phyloP scores from a whole-genome alignment of 106 monocot genomes.

The Acorus gramineus region DNA sequence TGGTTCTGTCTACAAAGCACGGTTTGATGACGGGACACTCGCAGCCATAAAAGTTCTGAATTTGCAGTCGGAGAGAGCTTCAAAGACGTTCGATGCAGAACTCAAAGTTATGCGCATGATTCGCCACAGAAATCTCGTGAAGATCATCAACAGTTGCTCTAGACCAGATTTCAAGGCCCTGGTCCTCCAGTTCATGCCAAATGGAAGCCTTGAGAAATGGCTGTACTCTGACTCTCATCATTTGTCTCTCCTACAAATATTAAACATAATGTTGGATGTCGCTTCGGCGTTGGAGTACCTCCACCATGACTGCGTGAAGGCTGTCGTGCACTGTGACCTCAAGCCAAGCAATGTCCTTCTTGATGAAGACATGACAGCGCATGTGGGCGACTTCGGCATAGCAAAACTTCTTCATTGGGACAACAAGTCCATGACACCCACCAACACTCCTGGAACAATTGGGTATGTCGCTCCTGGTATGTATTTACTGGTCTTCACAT shows the following conservation, averaged over 20 bases:
- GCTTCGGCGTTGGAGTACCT: conserved; percentile 17
- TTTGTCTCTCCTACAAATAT: conserved; percentile 15
- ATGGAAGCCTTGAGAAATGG: conserved; percentile 19
- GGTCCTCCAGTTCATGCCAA: conserved; percentile 18
- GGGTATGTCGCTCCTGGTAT: conserved; percentile 22
- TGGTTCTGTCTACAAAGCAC: conserved; percentile 10
- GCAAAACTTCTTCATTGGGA: conserved; percentile 7
- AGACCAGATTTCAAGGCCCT: conserved; percentile 19
- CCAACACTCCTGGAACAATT: conserved; percentile 4
- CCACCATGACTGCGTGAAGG: conserved; percentile 9
- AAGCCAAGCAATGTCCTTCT: background rate
- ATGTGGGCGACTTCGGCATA: conserved; percentile 14
- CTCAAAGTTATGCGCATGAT: conserved; percentile 8
- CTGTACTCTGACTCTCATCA: conserved; percentile 8
- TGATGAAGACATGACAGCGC: conserved; percentile 10
- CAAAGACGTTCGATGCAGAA: conserved; percentile 15
- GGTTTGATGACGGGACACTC: conserved; percentile 3
- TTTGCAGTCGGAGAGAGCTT: conserved; percentile 3
- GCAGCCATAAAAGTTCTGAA: conserved; percentile 16
- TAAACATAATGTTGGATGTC: conserved; percentile 14
- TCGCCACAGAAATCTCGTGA: conserved; percentile 18
- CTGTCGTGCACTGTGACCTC: conserved; percentile 10
- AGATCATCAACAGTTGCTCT: conserved; percentile 14
- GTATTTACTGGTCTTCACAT: too few species aligned
- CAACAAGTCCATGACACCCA: background rate